Evolutionary conservation across 1,139 yeast species (phyloP).

Genomic region (Wickerhamomyces sp.): DNA sequence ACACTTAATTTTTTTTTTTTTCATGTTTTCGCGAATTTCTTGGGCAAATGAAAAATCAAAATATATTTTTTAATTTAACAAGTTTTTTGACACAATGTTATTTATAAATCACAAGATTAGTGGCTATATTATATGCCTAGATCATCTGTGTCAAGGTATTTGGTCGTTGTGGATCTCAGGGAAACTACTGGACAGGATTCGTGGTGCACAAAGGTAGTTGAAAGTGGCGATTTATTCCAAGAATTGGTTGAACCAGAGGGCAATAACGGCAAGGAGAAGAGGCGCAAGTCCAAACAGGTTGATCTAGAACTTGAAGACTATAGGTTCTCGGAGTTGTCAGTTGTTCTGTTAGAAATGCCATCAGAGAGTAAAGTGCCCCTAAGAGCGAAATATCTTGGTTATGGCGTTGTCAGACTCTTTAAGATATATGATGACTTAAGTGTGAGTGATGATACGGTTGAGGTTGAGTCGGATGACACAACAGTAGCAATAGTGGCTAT

Average conservation of each 20-base stretch:
- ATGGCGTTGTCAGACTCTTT: slow-evolving; percentile 69
- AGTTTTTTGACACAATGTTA: too few relatives aligned
- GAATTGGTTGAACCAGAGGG: not conserved
- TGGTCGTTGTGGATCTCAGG: not conserved
- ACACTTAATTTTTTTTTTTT: too few relatives aligned
- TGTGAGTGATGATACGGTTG: slow-evolving; percentile 14
- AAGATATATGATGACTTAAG: slow-evolving; percentile 34
- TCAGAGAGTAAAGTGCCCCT: slow-evolving; percentile 7
- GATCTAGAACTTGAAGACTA: slow-evolving; percentile 23
- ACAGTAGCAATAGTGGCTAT: slow-evolving; percentile 78
- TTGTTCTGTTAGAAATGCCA: not conserved
- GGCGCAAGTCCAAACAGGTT: not conserved
- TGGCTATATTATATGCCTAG: not conserved
- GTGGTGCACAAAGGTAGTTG: slow-evolving; percentile 8
- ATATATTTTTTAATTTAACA: too few relatives aligned
- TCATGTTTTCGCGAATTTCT: too few relatives aligned
- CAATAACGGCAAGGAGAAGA: not conserved
- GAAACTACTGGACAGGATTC: slow-evolving; percentile 1
- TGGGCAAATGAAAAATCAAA: too few relatives aligned
- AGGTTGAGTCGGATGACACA: slow-evolving; percentile 49
- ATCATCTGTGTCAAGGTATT: not conserved
- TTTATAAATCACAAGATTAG: too few relatives aligned
- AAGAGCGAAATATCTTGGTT: slow-evolving; percentile 46
- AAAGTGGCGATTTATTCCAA: slow-evolving; percentile 7
- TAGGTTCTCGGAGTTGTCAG: slow-evolving; percentile 23